Evolutionary conservation across 1,284 basidiomycete species (phyloP).

Genomic region (Testicularia cyperi): DNA sequence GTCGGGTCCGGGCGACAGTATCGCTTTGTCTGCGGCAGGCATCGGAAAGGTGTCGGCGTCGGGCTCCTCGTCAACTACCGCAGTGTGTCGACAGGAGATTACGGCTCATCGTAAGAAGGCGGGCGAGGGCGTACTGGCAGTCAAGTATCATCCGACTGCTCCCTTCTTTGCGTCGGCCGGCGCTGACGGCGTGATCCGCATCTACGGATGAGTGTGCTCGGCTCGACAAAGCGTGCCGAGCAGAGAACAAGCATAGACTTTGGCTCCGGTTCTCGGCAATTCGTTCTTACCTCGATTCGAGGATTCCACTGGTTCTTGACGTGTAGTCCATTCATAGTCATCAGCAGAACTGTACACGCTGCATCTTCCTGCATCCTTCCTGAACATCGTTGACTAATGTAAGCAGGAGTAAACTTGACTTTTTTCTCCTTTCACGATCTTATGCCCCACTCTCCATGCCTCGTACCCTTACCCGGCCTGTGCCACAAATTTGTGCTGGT

Average conservation of each 20-base stretch:
- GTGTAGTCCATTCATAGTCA: not conserved
- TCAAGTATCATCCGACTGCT: slow-evolving; percentile 78
- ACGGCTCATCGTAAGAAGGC: slow-evolving; percentile 77
- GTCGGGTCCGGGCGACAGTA: not conserved
- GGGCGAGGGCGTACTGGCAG: slow-evolving; percentile 84
- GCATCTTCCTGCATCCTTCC: not conserved
- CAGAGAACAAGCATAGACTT: no score
- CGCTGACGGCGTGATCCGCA: slow-evolving; percentile 88
- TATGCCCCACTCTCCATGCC: no score
- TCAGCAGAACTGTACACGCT: no score
- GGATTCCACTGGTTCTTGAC: no score
- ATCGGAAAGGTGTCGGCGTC: slow-evolving; percentile 33
- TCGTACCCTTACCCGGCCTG: no score
- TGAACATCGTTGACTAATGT: no score
- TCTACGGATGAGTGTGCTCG: slow-evolving; percentile 67
- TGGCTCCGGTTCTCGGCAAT: no score
- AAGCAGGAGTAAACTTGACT: no score
- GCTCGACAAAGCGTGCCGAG: no score
- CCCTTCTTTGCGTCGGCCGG: slow-evolving; percentile 89
- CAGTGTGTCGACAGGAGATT: slow-evolving; percentile 81
- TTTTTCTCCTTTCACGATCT: no score
- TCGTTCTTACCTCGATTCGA: no score
- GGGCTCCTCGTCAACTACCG: slow-evolving; percentile 62
- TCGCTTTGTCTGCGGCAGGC: slow-evolving; percentile 1
- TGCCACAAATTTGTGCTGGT: no score